Evolutionary conservation across 2,329 filamentous ascomycete genomes (phyloP), one percentile per base, ranked within the genome.

Genomic region (Daldinia sp.): DNA sequence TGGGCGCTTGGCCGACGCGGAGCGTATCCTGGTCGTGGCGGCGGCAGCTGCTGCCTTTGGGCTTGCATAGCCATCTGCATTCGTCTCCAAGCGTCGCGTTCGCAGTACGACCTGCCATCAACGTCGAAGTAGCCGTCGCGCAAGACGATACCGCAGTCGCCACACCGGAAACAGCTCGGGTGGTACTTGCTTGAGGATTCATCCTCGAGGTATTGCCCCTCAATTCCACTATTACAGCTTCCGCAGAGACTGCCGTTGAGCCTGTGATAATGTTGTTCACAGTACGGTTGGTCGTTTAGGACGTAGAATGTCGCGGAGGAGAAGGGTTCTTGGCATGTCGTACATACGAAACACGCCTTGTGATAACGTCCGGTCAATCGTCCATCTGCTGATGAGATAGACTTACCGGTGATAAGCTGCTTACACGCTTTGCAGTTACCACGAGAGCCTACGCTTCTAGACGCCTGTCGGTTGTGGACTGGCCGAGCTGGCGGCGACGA

Each of bases 351-450:
- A 76, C 94, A 99, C 3, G 90, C 86, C 76, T 96, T 96, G 82
- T 99, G 95, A 77, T 97, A 99, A 66, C 93, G 90, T 8, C 95
- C 95, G 0, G 92, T 96, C 21, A 99, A 82, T 21, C 94, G 89
- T 13, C 95, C 95, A 71, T 97, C 95, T 0, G 93, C 93, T 11
- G 93, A 96, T 30, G 94, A 96, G 60, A 99, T 89, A 1, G 93
- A 97, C 79, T 97, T 98, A 17, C 93, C 94, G 43, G 87, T 86
- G 71, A 99, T 98, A 5, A 84, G 80, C 45, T 90, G 81, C 3
- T 86, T 83, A 76, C 95, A 99, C 1, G 92, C 91, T 72, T 93
- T 92, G 80, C 95, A 99, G 65, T 87, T 87, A 2, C 92, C 92
- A 58, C 92, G 90, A 13, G 84, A 84, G 1, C 80, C 76, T 32